Evolutionary conservation across 495 filamentous ascomycete species (phyloP).

Genomic region (Cercophora newfieldiana): DNA sequence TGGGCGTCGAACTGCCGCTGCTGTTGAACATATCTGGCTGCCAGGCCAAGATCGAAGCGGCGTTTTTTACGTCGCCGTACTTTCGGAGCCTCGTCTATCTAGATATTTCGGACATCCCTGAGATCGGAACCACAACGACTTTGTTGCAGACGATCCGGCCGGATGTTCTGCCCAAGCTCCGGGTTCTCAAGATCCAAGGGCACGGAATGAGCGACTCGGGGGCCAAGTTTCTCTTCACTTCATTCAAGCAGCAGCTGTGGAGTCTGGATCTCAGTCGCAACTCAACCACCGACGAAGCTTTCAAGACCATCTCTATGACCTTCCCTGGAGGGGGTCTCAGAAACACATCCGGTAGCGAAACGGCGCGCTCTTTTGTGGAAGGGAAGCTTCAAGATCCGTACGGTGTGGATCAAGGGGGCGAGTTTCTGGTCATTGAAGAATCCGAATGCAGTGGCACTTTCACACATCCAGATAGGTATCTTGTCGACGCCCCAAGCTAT

Average conservation of each 20-base stretch:
- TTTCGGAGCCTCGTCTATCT: slow-evolving; percentile 43
- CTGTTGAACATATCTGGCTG: slow-evolving; percentile 41
- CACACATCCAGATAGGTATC: slow-evolving; percentile 38
- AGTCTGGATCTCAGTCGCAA: slow-evolving; percentile 50
- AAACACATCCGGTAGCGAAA: not conserved
- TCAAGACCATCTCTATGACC: slow-evolving; percentile 30
- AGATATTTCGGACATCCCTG: slow-evolving; percentile 44
- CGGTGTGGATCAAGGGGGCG: not conserved
- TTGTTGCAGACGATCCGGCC: slow-evolving; percentile 30
- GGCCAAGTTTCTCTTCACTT: slow-evolving; percentile 29
- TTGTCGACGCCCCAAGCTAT: slow-evolving; percentile 44
- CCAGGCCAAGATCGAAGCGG: slow-evolving; percentile 31
- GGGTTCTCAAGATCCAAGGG: slow-evolving; percentile 41
- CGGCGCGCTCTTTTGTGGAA: slow-evolving; percentile 34
- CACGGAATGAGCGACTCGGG: slow-evolving; percentile 39
- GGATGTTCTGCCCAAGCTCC: slow-evolving; percentile 36
- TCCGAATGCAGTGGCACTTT: slow-evolving; percentile 37
- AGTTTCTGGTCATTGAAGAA: slow-evolving; percentile 25
- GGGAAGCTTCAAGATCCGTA: slow-evolving; percentile 30
- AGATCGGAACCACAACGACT: slow-evolving; percentile 24
- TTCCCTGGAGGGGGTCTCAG: slow-evolving; percentile 26
- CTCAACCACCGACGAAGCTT: slow-evolving; percentile 34
- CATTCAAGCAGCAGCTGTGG: slow-evolving; percentile 41
- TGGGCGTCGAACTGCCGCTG: slow-evolving; percentile 14
- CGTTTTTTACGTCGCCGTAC: slow-evolving; percentile 32